Evolutionary conservation across 371 early-diverging fungal species (phyloP).

Genomic region (Chytridium lagenaria): DNA sequence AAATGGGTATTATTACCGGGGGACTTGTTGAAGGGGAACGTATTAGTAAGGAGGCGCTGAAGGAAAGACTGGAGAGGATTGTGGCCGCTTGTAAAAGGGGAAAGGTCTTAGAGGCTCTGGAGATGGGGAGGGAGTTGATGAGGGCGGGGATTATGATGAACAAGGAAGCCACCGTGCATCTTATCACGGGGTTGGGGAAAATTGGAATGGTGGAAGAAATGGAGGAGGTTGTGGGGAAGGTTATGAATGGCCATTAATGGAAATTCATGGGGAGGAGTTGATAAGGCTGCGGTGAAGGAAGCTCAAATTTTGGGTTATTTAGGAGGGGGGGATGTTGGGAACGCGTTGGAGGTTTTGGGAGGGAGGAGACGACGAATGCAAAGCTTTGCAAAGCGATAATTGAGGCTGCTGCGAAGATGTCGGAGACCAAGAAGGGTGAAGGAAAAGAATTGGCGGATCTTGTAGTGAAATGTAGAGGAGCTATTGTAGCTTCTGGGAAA

Average conservation of each 20-base stretch:
- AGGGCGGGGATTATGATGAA: not conserved
- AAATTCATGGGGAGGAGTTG: not conserved
- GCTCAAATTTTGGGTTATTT: not conserved
- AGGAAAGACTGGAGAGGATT: not conserved
- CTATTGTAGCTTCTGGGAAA: no score
- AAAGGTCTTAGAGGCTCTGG: not conserved
- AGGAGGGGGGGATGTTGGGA: not conserved
- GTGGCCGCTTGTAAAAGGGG: not conserved
- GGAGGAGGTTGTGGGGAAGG: not conserved
- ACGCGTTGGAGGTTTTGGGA: not conserved
- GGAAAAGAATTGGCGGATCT: no score
- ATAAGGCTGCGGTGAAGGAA: not conserved
- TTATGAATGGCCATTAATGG: no score
- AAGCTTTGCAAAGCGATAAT: no score
- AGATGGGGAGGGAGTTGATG: not conserved
- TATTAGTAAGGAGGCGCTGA: not conserved
- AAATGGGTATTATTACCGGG: slow-evolving; percentile 9
- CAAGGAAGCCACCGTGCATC: not conserved
- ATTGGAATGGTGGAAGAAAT: not conserved
- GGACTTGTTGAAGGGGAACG: slow-evolving; percentile 16
- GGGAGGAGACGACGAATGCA: not conserved
- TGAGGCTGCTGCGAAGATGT: no score
- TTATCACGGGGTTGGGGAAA: not conserved
- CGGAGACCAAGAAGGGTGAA: no score
- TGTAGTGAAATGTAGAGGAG: no score